A percentile compares a stretch with the other conserved stretches of the same genome.
These are phyloP conservation scores for Agrostemma githago DNA, from an alignment of 148 eudicot genomes.

Conservation along the genomic window DNA sequence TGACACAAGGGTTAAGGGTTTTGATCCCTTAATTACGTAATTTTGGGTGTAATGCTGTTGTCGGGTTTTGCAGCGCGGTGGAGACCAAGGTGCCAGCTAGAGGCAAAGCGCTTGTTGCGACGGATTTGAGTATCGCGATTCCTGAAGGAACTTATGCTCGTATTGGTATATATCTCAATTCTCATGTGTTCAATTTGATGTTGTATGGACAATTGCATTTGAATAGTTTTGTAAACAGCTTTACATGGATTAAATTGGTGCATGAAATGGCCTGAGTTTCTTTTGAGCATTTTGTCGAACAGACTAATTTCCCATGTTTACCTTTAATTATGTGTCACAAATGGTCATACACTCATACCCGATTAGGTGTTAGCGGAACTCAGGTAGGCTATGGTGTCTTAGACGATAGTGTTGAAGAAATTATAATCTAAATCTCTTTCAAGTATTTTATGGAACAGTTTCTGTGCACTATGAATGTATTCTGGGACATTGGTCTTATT, in stretches of 20 bases:
- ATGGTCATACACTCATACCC: no score
- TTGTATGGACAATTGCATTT: neutral
- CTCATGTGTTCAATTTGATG: neutral
- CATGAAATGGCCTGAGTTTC: neutral
- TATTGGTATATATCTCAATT: conserved; percentile 44
- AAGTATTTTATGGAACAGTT: conserved; percentile 10
- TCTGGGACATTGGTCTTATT: no score
- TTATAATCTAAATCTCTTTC: neutral
- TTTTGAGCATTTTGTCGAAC: conserved; percentile 21
- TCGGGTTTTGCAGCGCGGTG: conserved; percentile 40
- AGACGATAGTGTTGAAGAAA: no score
- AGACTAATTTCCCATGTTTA: neutral
- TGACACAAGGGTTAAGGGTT: no score
- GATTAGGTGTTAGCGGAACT: no score
- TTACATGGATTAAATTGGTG: neutral
- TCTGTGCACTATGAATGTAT: neutral
- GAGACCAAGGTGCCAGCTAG: conserved; percentile 74
- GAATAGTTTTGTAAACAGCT: neutral
- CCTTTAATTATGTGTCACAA: neutral
- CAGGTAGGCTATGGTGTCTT: no score
- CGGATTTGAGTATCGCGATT: conserved; percentile 79
- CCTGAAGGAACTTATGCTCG: conserved; percentile 83
- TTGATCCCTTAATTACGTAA: neutral
- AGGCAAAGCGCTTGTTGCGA: conserved; percentile 77
- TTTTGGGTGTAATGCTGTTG: neutral